These are phyloP conservation scores for Rhinocladiella mackenziei DNA, from an alignment of 2,329 filamentous ascomycete species.

Conservation along the genomic window DNA sequence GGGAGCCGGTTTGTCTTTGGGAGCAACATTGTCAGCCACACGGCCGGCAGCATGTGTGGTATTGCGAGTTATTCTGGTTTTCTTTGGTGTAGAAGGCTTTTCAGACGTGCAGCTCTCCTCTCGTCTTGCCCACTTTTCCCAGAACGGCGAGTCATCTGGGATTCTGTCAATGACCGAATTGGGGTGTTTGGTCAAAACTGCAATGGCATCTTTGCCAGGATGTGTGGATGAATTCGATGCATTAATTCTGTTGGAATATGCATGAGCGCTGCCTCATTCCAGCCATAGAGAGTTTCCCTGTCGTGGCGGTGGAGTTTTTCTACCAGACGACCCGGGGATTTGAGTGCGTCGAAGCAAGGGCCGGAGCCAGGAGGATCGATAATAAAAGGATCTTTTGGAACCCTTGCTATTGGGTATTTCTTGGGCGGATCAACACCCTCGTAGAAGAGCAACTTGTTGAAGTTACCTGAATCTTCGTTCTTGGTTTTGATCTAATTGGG, in stretches of 20 bases:
- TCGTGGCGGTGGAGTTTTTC: slow-evolving; percentile 12
- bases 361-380: slow-evolving; percentile 20
- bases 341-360: slow-evolving; percentile 18
- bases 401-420: neutral
- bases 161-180: slow-evolving; percentile 3
- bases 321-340: slow-evolving; percentile 13
- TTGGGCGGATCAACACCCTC: neutral
- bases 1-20: too few species aligned
- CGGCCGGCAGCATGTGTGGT: too few species aligned
- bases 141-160: slow-evolving; percentile 6
- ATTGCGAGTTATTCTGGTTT: too few species aligned
- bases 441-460: slow-evolving; percentile 1
- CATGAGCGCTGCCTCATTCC: slow-evolving; percentile 8
- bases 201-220: slow-evolving; percentile 14
- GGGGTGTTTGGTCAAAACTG: slow-evolving; percentile 6
- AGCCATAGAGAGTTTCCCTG: slow-evolving; percentile 2
- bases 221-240: slow-evolving; percentile 1
- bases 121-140: neutral
- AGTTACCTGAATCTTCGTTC: slow-evolving; percentile 1
- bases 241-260: slow-evolving; percentile 9
- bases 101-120: neutral
- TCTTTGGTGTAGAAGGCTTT: neutral
- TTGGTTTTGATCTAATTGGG: slow-evolving; percentile 2
- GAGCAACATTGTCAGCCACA: too few species aligned
- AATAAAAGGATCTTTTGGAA: slow-evolving; percentile 2